phyloP scores from a whole-genome alignment of 257 asterid genomes.

The Penstemon barbatus region DNA sequence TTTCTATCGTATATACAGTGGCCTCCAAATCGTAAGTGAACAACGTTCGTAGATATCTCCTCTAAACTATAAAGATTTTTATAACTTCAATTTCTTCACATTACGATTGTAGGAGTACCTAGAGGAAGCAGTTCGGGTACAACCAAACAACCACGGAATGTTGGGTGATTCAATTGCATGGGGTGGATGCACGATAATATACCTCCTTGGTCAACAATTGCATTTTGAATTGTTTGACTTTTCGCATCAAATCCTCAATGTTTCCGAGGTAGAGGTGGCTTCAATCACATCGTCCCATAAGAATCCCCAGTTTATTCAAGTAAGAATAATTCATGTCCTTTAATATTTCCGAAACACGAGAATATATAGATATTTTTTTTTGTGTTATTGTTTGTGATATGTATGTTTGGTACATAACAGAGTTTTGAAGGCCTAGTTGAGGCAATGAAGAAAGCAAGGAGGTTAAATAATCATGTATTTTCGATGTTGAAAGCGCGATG shows the following conservation, averaged over 20 bases:
- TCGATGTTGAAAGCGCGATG: constrained; percentile 95
- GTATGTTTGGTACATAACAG: constrained; percentile 36
- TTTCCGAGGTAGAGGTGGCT: constrained; percentile 87
- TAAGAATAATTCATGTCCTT: constrained; percentile 28
- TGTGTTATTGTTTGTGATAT: no score
- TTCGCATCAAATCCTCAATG: constrained; percentile 95
- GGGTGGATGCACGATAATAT: constrained; percentile 96
- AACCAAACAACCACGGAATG: constrained; percentile 60
- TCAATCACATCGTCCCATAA: constrained; percentile 52
- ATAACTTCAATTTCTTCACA: background rate
- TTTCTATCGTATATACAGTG: constrained; percentile 89
- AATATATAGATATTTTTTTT: no score
- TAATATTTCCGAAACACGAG: background rate
- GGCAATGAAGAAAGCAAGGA: constrained; percentile 93
- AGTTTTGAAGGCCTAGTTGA: constrained; percentile 64
- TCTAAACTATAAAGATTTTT: background rate
- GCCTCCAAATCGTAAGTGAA: constrained; percentile 77
- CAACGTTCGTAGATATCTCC: constrained; percentile 1
- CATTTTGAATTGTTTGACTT: constrained; percentile 92
- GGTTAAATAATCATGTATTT: constrained; percentile 81
- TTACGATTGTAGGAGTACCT: constrained; percentile 65
- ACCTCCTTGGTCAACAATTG: constrained; percentile 91
- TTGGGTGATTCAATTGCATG: constrained; percentile 96
- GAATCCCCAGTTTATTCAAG: constrained; percentile 61
- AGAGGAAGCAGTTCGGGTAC: constrained; percentile 67